These are phyloP conservation scores for Pseudogymnoascus sp. DNA, from an alignment of 2,329 filamentous ascomycete species.

Conservation along the genomic window DNA sequence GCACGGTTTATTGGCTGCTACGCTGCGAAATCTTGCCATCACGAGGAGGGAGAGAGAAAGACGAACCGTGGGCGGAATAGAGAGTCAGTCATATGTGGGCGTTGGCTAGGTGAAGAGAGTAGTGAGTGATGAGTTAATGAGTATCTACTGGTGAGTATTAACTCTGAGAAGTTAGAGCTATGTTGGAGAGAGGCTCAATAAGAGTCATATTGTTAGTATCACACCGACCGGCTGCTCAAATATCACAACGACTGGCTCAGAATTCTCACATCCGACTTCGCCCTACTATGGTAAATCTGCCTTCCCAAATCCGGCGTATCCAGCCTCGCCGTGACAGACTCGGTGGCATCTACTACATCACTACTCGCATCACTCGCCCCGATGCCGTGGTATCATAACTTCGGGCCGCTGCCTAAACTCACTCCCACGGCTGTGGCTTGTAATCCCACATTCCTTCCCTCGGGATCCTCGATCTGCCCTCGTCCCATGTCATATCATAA, in stretches of 20 bases:
- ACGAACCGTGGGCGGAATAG: background rate
- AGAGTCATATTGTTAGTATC: background rate
- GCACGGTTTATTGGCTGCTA: background rate
- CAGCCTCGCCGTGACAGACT: background rate
- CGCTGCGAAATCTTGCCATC: background rate
- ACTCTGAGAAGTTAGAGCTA: background rate
- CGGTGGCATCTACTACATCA: background rate
- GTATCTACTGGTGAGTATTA: background rate
- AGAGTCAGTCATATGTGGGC: background rate
- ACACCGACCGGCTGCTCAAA: background rate
- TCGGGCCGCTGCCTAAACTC: background rate
- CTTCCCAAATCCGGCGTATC: background rate
- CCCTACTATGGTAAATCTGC: background rate
- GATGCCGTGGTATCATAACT: background rate
- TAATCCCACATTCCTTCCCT: background rate
- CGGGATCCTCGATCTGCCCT: background rate
- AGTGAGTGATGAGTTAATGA: background rate
- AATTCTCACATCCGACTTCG: background rate
- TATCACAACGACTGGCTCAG: too few species aligned
- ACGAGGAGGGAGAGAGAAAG: background rate
- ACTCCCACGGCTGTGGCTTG: background rate
- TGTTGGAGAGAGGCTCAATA: background rate
- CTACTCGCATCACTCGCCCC: background rate
- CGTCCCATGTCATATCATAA: background rate
- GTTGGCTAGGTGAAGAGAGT: background rate